Conservation (phyloP, 805 yeast genomes). For the Scheffersomyces ergatensis region DNA sequence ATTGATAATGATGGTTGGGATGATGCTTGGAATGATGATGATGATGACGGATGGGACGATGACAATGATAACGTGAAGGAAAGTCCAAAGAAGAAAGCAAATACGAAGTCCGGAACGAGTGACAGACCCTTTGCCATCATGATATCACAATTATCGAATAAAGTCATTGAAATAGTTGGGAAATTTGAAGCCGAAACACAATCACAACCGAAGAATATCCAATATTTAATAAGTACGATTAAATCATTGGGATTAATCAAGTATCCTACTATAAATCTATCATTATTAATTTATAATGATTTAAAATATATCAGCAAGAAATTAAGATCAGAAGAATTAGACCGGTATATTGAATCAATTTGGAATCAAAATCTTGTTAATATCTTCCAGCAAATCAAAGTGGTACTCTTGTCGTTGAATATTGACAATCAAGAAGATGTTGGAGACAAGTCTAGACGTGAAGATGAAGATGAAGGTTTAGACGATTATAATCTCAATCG, state of each 20-base stretch:
- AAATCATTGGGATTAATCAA: constrained; percentile 27
- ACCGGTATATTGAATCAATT: constrained; percentile 11
- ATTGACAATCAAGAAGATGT: constrained; percentile 2
- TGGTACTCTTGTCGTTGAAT: constrained; percentile 12
- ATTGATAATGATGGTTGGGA: constrained; percentile 5
- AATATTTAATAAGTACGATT: constrained; percentile 23
- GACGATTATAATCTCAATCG: constrained; percentile 18
- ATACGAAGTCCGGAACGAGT: too few species aligned
- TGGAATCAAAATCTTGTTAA: constrained; percentile 18
- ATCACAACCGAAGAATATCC: constrained; percentile 16
- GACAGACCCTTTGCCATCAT: too few species aligned
- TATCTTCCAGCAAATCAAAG: constrained; percentile 16
- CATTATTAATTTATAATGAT: constrained; percentile 37
- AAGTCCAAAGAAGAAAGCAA: not conserved
- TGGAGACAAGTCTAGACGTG: not conserved
- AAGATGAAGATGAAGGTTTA: constrained; percentile 13
- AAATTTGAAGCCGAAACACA: constrained; percentile 18
- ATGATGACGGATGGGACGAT: constrained; percentile 18
- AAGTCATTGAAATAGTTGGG: constrained; percentile 19
- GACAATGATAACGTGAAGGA: constrained; percentile 2
- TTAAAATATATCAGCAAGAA: constrained; percentile 20
- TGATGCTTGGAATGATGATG: constrained; percentile 21
- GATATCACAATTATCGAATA: constrained; percentile 19
- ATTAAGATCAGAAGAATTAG: constrained; percentile 11
- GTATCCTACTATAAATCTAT: constrained; percentile 30